A percentile compares a stretch with the other conserved stretches of the same genome.
phyloP scores from a whole-genome alignment of 257 asterid species.

The Orobanche coerulescens region DNA sequence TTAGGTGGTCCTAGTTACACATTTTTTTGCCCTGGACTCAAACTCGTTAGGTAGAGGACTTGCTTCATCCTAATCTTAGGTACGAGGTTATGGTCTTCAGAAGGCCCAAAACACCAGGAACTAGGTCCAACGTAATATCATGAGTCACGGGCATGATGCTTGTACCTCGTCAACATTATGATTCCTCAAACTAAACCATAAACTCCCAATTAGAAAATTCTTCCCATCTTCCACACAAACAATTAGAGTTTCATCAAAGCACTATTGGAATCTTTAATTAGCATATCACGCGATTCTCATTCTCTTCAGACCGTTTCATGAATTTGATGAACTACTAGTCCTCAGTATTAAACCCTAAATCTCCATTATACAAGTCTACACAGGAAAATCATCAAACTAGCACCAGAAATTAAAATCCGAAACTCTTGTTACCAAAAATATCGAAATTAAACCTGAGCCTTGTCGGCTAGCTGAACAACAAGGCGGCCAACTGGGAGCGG shows the following conservation, averaged over 20 bases:
- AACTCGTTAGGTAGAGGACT: no score
- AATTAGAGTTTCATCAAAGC: no score
- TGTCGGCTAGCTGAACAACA: slow-evolving; percentile 97
- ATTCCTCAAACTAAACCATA: slow-evolving; percentile 9
- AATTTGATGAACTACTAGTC: not conserved
- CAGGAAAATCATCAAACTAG: not conserved
- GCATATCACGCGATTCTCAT: no score
- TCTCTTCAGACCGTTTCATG: slow-evolving; percentile 12
- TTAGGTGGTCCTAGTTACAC: no score
- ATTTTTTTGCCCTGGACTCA: no score
- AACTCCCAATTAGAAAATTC: slow-evolving; percentile 5
- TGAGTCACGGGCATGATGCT: no score
- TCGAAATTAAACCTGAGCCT: slow-evolving; percentile 73
- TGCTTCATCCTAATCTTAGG: no score
- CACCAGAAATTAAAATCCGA: not conserved
- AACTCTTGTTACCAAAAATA: slow-evolving; percentile 17
- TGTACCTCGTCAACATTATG: no score
- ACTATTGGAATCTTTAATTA: no score
- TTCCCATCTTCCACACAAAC: not conserved
- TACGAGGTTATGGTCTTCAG: no score
- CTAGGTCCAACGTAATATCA: no score
- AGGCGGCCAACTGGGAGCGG: slow-evolving; percentile 90
- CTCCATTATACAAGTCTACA: slow-evolving; percentile 7
- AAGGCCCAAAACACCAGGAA: no score
- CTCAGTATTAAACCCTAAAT: slow-evolving; percentile 16